A percentile compares a stretch with the other conserved stretches of the same genome.
phyloP scores from a whole-genome alignment of 2,329 filamentous ascomycete genomes.

The Coniochaeta sp. region DNA sequence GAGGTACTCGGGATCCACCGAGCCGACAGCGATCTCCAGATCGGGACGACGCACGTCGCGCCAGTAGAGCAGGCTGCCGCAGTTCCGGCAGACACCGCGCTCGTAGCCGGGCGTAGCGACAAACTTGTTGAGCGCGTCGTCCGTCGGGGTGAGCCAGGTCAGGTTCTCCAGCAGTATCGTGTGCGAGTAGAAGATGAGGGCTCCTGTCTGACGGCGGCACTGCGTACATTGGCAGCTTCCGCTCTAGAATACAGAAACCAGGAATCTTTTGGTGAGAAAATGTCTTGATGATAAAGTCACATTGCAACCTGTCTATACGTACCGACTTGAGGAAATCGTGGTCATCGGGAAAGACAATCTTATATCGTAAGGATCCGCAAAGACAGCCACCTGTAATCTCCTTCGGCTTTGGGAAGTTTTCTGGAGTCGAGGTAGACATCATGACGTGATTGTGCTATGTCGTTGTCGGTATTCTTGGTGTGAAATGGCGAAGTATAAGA shows the following conservation, averaged over 20 bases:
- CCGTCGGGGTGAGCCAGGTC: neutral
- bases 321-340: neutral
- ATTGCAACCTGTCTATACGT: neutral
- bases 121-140: neutral
- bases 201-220: neutral
- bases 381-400: neutral
- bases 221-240: neutral
- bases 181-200: conserved; percentile 7
- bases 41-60: neutral
- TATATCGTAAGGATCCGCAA: neutral
- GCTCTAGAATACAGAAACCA: neutral
- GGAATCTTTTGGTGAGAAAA: neutral
- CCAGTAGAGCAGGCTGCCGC: neutral
- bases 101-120: neutral
- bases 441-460: neutral
- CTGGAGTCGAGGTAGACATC: neutral
- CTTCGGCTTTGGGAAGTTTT: neutral
- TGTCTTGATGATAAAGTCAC: neutral
- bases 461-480: neutral
- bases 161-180: neutral
- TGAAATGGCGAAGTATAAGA: too few relatives aligned
- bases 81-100: neutral
- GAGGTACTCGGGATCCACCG: neutral
- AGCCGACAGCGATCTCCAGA: neutral
- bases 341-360: neutral